Evolutionary conservation across 1,284 basidiomycete species (phyloP).

Genomic region (Boletellus sp.): DNA sequence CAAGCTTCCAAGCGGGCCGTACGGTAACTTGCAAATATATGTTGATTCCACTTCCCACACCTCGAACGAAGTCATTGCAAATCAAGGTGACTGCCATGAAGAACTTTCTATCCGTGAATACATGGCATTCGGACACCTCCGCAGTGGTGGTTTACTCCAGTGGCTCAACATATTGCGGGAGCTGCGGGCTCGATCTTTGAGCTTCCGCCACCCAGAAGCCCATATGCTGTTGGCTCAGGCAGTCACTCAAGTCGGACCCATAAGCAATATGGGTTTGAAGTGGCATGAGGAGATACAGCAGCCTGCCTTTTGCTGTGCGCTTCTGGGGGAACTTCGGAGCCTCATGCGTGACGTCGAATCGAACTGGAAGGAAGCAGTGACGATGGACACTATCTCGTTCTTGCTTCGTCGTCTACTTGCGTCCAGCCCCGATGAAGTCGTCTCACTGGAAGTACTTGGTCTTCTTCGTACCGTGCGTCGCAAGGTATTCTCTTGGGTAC

Average conservation of each 20-base stretch:
- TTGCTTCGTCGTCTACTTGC: not conserved
- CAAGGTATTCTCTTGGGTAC: not conserved
- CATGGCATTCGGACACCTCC: not conserved
- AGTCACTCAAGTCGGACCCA: not conserved
- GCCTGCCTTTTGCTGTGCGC: not conserved
- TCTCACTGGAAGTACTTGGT: not conserved
- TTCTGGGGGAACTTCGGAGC: not conserved
- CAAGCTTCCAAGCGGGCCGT: not conserved
- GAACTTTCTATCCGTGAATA: not conserved
- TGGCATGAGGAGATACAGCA: not conserved
- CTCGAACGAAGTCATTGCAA: not conserved
- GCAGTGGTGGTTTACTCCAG: not conserved
- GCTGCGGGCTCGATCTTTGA: not conserved
- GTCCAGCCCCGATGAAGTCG: not conserved
- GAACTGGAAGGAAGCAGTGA: not conserved
- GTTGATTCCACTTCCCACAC: slow-evolving; percentile 5
- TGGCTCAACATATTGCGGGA: not conserved
- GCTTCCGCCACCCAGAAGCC: not conserved
- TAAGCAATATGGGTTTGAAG: not conserved
- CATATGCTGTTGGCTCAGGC: not conserved
- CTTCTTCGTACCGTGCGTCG: not conserved
- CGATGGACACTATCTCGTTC: not conserved
- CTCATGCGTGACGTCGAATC: not conserved
- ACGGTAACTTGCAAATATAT: not conserved
- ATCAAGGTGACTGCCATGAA: not conserved